Conservation (phyloP, 352 stramenopile genomes). For the Globisporangium perplexum region DNA sequence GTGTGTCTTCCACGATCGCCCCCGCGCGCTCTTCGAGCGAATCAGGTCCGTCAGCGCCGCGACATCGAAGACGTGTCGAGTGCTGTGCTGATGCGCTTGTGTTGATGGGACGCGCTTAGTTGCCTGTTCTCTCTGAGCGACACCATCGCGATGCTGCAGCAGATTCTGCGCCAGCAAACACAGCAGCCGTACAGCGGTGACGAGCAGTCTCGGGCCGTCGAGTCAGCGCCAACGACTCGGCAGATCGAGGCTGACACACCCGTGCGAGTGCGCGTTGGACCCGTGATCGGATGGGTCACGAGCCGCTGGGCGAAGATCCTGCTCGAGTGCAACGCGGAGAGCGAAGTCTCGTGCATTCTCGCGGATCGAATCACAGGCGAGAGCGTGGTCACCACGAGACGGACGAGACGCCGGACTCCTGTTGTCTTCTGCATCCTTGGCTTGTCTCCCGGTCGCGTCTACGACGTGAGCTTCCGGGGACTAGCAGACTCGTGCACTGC, state of each 20-base stretch:
- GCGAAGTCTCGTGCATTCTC: constrained; percentile 27
- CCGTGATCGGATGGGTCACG: constrained; percentile 36
- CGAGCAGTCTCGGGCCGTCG: background rate
- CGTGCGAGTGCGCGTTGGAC: constrained; percentile 22
- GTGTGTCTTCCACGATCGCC: constrained; percentile 59
- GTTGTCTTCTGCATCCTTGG: constrained; percentile 23
- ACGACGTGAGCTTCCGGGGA: constrained; percentile 37
- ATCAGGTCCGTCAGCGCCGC: constrained; percentile 24
- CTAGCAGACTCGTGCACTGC: background rate
- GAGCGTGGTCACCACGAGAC: constrained; percentile 4
- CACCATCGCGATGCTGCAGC: constrained; percentile 25
- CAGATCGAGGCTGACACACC: background rate
- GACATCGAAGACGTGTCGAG: background rate
- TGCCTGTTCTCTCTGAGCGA: constrained; percentile 41
- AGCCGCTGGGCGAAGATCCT: constrained; percentile 24
- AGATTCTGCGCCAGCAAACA: constrained; percentile 17
- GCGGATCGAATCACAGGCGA: constrained; percentile 28
- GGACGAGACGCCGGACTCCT: constrained; percentile 14
- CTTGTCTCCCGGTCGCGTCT: constrained; percentile 26
- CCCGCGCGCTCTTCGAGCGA: constrained; percentile 43
- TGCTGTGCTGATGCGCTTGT: background rate
- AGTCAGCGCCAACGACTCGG: background rate
- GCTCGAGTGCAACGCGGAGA: constrained; percentile 34
- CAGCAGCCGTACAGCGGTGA: constrained; percentile 1
- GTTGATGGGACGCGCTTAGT: constrained; percentile 9